phyloP scores from a whole-genome alignment of 208 protist species.

The Trypanosoma theileri region DNA sequence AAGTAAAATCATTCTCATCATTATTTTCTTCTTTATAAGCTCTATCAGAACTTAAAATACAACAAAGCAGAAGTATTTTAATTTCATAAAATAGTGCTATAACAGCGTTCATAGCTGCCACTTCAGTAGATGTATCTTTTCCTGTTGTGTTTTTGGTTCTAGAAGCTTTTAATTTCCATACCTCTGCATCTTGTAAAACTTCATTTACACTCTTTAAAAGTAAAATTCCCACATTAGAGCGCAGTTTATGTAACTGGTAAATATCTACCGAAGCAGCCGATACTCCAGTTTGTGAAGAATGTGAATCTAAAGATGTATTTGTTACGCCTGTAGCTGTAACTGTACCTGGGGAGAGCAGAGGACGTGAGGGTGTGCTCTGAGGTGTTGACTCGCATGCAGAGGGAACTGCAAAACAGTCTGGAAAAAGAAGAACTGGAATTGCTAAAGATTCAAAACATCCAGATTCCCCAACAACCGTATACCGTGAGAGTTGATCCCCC shows the following conservation, averaged over 20 bases:
- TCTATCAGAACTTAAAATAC: slow-evolving; percentile 37
- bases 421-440: slow-evolving; percentile 59
- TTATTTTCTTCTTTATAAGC: slow-evolving; percentile 19
- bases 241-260: slow-evolving; percentile 33
- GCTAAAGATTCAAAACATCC: slow-evolving; percentile 54
- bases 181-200: slow-evolving; percentile 52
- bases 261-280: slow-evolving; percentile 24
- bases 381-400: slow-evolving; percentile 13
- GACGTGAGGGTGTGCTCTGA: background rate
- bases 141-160: background rate
- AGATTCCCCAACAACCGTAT: slow-evolving; percentile 41
- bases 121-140: background rate
- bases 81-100: slow-evolving; percentile 39
- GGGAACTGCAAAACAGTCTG: slow-evolving; percentile 63
- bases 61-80: slow-evolving; percentile 52
- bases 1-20: background rate
- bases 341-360: background rate
- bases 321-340: background rate
- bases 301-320: background rate
- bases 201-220: slow-evolving; percentile 62
- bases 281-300: background rate
- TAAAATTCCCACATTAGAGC: slow-evolving; percentile 32
- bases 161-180: slow-evolving; percentile 38
- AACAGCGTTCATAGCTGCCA: slow-evolving; percentile 14
- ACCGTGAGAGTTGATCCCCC: slow-evolving; percentile 24